A percentile compares a stretch with the other conserved stretches of the same genome.
phyloP scores from a whole-genome alignment of 1,284 basidiomycete genomes.

The Tremellales sp. region DNA sequence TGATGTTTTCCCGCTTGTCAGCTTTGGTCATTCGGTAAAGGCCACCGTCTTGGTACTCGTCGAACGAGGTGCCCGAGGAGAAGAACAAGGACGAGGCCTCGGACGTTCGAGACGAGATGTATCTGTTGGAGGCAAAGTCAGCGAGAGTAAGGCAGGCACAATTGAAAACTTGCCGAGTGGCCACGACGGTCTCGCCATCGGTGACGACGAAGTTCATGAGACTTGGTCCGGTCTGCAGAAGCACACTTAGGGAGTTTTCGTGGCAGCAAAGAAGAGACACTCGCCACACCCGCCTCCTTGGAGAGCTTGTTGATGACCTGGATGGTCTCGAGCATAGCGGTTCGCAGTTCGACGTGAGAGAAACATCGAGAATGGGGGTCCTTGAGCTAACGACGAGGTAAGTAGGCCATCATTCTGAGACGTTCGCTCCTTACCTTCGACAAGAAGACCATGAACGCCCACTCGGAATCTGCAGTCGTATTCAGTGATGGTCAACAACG shows the following conservation, averaged over 20 bases:
- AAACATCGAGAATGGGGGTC: constrained; percentile 62
- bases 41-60: constrained; percentile 78
- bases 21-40: constrained; percentile 94
- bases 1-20: constrained; percentile 82
- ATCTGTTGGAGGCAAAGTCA: constrained; percentile 42
- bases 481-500: constrained; percentile 1
- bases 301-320: constrained; percentile 69
- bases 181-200: constrained; percentile 88
- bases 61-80: constrained; percentile 89
- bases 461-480: constrained; percentile 71
- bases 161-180: constrained; percentile 58
- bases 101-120: constrained; percentile 84
- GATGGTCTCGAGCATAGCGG: constrained; percentile 85
- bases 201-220: constrained; percentile 96
- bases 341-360: constrained; percentile 47
- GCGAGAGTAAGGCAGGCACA: background rate
- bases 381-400: constrained; percentile 57
- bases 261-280: constrained; percentile 11
- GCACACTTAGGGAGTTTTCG: background rate
- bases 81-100: constrained; percentile 96
- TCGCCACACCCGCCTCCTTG: constrained; percentile 67
- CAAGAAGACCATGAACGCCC: constrained; percentile 87
- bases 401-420: constrained; percentile 1
- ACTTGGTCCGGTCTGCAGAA: constrained; percentile 60
- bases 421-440: constrained; percentile 60